Base-by-base conservation (phyloP, 2,329 filamentous ascomycete genomes). In the Cercospora sesami region DNA sequence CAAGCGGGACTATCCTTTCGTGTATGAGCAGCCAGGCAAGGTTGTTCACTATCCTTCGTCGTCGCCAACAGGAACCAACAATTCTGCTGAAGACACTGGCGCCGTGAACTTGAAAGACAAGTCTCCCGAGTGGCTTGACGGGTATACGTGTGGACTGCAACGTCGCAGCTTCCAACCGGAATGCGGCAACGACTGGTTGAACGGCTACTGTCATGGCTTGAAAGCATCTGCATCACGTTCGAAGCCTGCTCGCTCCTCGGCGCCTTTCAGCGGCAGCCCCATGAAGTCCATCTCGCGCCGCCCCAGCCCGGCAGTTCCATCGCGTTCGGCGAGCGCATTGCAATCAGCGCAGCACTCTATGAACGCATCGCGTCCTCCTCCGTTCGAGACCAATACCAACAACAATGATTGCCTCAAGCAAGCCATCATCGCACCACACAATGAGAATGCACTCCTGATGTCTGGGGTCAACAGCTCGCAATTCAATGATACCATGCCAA, bases 141-240 rank as follows among this genome's bases (percentile, higher is more conserved):
- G 78, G 26, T 78, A 74, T 66, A 70, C 74, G 31, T 74, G 74
- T 36, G 78, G 78, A 26, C 67, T 79, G 5, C 66, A 75, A 60
- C 76, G 77, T 61, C 67, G 69, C 31, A 66, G 72, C 16, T 69
- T 78, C 31, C 72, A 69, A 14, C 45, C 66, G n/a, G 72, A 76
- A 21, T 72, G 72, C 36, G 68, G 63, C 14, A 74, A 72, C 5
- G 71, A 76, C 28, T 78, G 73, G 63, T 65, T 79, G 9, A 72
- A 76, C 6, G 78, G 78, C 9, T 79, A 79, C 68, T 78, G 77
- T 62, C 71, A 74, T 28, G 78, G 77, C 10, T 33, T 64, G 28
- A 57, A 57, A 14, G 62, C 62, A 42, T 58, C 62, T 31, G 62
- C 53, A 18, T 26, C 51, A 4, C 51, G 55, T 23, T 33, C 55